Evolutionary conservation across 139 green algal species (phyloP).

Genomic region (Edaphochlamys debaryana): DNA sequence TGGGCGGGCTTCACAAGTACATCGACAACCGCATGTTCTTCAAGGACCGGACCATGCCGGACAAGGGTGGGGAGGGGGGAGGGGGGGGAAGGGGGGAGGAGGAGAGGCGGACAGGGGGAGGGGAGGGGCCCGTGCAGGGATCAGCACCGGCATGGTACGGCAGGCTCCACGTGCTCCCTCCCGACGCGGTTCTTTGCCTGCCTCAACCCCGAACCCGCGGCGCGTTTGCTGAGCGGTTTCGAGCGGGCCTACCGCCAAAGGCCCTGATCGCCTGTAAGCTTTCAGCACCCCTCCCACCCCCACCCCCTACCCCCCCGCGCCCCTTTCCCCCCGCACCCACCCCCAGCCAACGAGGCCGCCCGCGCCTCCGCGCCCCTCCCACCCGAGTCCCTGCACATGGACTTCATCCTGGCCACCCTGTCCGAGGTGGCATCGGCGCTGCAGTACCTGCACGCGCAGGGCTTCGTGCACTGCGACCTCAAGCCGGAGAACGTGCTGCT

Average conservation of each 20-base stretch:
- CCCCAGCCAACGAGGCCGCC: background rate
- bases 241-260: no score
- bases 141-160: background rate
- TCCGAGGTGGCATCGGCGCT: conserved; percentile 39
- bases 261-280: no score
- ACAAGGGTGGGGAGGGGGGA: background rate
- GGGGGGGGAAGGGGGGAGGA: background rate
- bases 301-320: background rate
- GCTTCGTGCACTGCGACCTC: conserved; percentile 92
- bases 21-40: conserved; percentile 45
- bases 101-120: no score
- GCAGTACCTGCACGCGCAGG: conserved; percentile 76
- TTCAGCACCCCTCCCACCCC: no score
- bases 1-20: conserved; percentile 37
- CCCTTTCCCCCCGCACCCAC: background rate
- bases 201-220: no score
- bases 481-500: conserved; percentile 89
- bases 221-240: no score
- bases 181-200: no score
- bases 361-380: conserved; percentile 2
- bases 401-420: conserved; percentile 46
- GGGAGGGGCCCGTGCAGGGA: background rate
- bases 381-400: conserved; percentile 28
- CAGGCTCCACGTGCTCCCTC: no score
- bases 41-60: conserved; percentile 4